Evolutionary conservation across 1,139 yeast species (phyloP).

Genomic region (Pichia sp.): DNA sequence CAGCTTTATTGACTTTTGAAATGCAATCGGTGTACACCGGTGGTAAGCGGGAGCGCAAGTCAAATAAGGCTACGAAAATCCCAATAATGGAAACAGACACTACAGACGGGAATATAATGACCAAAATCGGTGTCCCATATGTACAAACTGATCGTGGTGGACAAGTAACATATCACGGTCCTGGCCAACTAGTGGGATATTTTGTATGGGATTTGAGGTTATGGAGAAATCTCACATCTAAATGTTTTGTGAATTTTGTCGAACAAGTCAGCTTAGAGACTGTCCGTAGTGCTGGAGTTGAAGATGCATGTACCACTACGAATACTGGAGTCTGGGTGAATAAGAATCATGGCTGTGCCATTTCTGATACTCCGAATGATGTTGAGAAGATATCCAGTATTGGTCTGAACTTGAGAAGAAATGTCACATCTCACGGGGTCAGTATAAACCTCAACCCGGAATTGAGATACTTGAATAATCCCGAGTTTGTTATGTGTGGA

Average conservation of each 20-base stretch:
- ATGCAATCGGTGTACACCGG: constrained; percentile 83
- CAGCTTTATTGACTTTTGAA: constrained; percentile 65
- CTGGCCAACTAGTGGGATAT: constrained; percentile 88
- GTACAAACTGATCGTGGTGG: constrained; percentile 92
- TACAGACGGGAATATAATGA: neutral
- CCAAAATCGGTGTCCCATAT: constrained; percentile 73
- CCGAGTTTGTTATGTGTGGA: constrained; percentile 76
- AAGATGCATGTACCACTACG: constrained; percentile 35
- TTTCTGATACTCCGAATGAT: constrained; percentile 18
- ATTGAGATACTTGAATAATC: constrained; percentile 56
- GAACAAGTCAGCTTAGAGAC: constrained; percentile 57
- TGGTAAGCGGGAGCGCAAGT: constrained; percentile 65
- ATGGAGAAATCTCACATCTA: constrained; percentile 53
- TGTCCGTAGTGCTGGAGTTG: constrained; percentile 28
- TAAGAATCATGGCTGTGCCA: neutral
- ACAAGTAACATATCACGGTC: constrained; percentile 93
- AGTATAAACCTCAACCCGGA: constrained; percentile 77
- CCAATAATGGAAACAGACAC: constrained; percentile 38
- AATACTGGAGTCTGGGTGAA: constrained; percentile 85
- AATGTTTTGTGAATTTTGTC: constrained; percentile 68
- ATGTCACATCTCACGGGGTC: constrained; percentile 84
- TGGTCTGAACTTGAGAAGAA: constrained; percentile 80
- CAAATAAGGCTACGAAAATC: constrained; percentile 29
- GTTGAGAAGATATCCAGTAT: constrained; percentile 70
- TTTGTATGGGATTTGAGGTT: constrained; percentile 68